Evolutionary conservation across 2,329 filamentous ascomycete genomes (phyloP).

Genomic region (Hypoxylon sp.): DNA sequence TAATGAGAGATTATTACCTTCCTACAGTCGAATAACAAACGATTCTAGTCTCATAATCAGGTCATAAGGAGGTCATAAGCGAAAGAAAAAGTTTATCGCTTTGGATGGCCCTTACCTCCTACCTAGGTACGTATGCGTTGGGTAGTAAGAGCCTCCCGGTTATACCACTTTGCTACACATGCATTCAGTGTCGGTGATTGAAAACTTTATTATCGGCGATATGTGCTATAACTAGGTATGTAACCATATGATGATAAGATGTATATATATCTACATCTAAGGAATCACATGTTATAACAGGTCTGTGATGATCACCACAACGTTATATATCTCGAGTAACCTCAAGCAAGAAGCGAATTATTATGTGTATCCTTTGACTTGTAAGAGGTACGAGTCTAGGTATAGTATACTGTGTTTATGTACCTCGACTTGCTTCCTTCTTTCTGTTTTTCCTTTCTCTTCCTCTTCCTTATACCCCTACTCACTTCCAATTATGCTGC

Average conservation of each 20-base stretch:
- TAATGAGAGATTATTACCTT: too few relatives aligned
- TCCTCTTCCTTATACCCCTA: neutral
- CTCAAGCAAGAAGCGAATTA: constrained; percentile 34
- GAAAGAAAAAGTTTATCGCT: neutral
- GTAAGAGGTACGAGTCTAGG: constrained; percentile 34
- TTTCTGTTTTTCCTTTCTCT: constrained; percentile 6
- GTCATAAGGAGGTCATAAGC: neutral
- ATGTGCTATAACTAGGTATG: neutral
- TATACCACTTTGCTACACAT: neutral
- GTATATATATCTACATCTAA: neutral
- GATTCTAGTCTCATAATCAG: neutral
- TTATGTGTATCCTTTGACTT: constrained; percentile 32
- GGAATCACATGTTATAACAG: neutral
- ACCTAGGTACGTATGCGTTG: neutral
- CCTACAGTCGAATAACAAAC: too few relatives aligned
- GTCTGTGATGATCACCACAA: neutral
- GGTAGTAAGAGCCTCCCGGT: neutral
- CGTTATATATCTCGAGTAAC: neutral
- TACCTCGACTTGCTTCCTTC: constrained; percentile 18
- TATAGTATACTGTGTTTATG: constrained; percentile 26
- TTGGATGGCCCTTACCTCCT: neutral
- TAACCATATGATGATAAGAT: too few relatives aligned
- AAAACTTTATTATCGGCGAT: neutral
- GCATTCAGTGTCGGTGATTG: too few relatives aligned
- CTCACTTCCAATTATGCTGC: constrained; percentile 5